phyloP scores from a whole-genome alignment of 1,284 basidiomycete genomes.

The Phylloboletellus chloephorus region DNA sequence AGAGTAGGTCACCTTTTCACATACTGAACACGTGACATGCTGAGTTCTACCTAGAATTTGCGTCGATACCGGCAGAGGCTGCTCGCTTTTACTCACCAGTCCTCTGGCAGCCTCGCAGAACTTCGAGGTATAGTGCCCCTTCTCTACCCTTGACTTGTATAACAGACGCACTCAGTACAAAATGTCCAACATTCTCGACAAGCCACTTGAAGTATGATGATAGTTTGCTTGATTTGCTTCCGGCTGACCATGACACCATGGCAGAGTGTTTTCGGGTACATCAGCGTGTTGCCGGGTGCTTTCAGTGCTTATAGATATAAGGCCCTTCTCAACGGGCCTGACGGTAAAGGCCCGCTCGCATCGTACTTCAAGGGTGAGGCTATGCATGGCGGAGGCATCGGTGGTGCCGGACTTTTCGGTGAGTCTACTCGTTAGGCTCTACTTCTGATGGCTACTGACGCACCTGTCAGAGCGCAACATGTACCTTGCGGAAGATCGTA shows the following conservation, averaged over 20 bases:
- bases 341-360: constrained; percentile 83
- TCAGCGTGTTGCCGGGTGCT: constrained; percentile 84
- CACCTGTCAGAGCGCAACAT: constrained; percentile 66
- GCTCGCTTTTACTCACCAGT: constrained; percentile 74
- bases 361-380: constrained; percentile 89
- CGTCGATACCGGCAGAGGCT: constrained; percentile 76
- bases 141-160: not conserved
- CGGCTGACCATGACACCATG: not conserved
- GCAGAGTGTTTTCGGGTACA: constrained; percentile 85
- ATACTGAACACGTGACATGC: not conserved
- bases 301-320: constrained; percentile 91
- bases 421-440: constrained; percentile 8
- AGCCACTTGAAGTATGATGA: constrained; percentile 70
- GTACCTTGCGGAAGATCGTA: constrained; percentile 92
- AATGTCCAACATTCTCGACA: constrained; percentile 92
- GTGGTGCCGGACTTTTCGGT: constrained; percentile 67
- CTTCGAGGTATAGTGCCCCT: constrained; percentile 56
- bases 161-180: constrained; percentile 52
- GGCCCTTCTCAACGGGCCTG: constrained; percentile 74
- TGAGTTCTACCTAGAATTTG: constrained; percentile 53
- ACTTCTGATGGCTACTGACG: constrained; percentile 10
- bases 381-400: constrained; percentile 66
- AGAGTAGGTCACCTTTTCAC: constrained; percentile 50
- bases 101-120: constrained; percentile 90
- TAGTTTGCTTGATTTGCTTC: not conserved